Evolutionary conservation across 805 yeast genomes (phyloP).

Genomic region (Saccharomycopsis capsularis): DNA sequence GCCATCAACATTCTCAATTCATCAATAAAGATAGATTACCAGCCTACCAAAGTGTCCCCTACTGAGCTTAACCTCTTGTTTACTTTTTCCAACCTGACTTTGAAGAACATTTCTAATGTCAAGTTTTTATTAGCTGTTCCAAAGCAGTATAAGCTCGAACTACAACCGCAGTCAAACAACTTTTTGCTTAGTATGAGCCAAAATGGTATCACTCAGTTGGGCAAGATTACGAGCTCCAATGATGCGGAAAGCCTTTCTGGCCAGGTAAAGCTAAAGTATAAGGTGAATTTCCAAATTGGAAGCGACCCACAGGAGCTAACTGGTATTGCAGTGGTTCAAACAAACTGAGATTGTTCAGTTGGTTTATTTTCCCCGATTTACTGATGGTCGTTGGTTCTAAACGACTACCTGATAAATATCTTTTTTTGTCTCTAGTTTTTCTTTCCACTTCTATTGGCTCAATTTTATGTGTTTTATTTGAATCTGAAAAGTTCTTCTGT

Average conservation of each 20-base stretch:
- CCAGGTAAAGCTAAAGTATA: slow-evolving; percentile 71
- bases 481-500: too few species aligned
- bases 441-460: too few species aligned
- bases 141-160: slow-evolving; percentile 46
- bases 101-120: slow-evolving; percentile 38
- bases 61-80: slow-evolving; percentile 32
- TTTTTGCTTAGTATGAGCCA: slow-evolving; percentile 40
- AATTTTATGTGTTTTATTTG: too few species aligned
- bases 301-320: slow-evolving; percentile 44
- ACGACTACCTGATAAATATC: too few species aligned
- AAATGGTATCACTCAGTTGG: slow-evolving; percentile 48
- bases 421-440: too few species aligned
- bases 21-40: slow-evolving; percentile 43
- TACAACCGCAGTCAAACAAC: slow-evolving; percentile 57
- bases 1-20: slow-evolving; percentile 36
- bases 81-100: slow-evolving; percentile 44
- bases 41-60: slow-evolving; percentile 31
- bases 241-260: slow-evolving; percentile 16
- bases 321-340: too few species aligned
- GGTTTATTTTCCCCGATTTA: too few species aligned
- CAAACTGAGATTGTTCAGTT: too few species aligned
- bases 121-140: slow-evolving; percentile 68
- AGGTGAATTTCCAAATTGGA: slow-evolving; percentile 46
- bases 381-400: too few species aligned
- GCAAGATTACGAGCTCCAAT: slow-evolving; percentile 30